Evolutionary conservation across 805 yeast species (phyloP).

Genomic region (Schwanniomyces polymorphus): DNA sequence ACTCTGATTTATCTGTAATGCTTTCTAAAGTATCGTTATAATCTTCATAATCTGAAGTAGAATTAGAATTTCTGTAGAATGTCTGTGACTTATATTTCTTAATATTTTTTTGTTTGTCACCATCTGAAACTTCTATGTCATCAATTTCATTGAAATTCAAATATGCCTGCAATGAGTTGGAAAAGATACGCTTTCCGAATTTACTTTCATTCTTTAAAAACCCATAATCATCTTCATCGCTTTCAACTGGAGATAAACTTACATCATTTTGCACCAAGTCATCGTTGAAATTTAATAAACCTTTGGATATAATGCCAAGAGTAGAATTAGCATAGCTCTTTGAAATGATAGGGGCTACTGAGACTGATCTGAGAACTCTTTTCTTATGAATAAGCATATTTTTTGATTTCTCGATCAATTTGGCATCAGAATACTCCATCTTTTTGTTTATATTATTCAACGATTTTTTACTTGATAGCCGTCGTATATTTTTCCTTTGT

Average conservation of each 20-base stretch:
- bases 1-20: slow-evolving; percentile 12
- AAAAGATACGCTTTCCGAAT: slow-evolving; percentile 23
- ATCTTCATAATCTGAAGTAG: slow-evolving; percentile 10
- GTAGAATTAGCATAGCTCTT: slow-evolving; percentile 11
- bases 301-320: slow-evolving; percentile 12
- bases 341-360: slow-evolving; percentile 24
- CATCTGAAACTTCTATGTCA: slow-evolving; percentile 11
- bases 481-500: slow-evolving; percentile 41
- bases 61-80: slow-evolving; percentile 13
- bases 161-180: slow-evolving; percentile 25
- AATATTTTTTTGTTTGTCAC: slow-evolving; percentile 14
- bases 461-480: slow-evolving; percentile 37
- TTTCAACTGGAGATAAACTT: slow-evolving; percentile 1
- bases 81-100: slow-evolving; percentile 41
- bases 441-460: slow-evolving; percentile 17
- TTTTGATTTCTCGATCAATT: slow-evolving; percentile 49
- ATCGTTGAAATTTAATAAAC: slow-evolving; percentile 9
- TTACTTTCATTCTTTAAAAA: slow-evolving; percentile 26
- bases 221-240: slow-evolving; percentile 30
- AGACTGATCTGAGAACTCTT: slow-evolving; percentile 41
- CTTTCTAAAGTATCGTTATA: slow-evolving; percentile 11
- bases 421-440: slow-evolving; percentile 53
- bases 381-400: slow-evolving; percentile 45
- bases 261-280: neutral
- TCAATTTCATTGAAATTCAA: slow-evolving; percentile 19